phyloP scores from a whole-genome alignment of 805 yeast species.

The Lachancea sp. region DNA sequence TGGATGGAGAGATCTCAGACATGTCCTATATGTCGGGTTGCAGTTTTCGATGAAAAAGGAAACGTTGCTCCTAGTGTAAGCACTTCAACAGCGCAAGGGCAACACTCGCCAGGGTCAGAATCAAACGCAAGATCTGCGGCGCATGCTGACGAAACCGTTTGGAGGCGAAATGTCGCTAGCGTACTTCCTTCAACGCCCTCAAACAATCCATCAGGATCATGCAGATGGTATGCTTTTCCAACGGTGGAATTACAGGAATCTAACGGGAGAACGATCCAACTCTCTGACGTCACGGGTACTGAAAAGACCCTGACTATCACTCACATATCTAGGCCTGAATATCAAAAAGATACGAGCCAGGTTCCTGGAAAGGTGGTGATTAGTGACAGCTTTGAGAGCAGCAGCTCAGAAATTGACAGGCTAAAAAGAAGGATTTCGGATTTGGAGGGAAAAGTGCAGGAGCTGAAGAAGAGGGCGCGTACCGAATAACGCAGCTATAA shows the following conservation, averaged over 20 bases:
- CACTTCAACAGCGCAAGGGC: not conserved
- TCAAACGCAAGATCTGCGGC: not conserved
- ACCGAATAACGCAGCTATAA: constrained; percentile 3
- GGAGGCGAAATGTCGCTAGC: not conserved
- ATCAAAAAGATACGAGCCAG: not conserved
- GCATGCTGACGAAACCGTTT: not conserved
- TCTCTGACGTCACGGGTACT: not conserved
- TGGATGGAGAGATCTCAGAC: constrained; percentile 89
- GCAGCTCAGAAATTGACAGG: constrained; percentile 4
- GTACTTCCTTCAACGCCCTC: not conserved
- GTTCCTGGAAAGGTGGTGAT: not conserved
- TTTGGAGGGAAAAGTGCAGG: constrained; percentile 14
- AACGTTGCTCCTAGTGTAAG: constrained; percentile 12
- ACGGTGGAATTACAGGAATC: not conserved
- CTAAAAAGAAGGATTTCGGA: constrained; percentile 21
- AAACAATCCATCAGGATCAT: not conserved
- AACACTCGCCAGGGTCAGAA: not conserved
- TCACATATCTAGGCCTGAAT: not conserved
- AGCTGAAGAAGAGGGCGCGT: constrained; percentile 9
- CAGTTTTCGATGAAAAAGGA: constrained; percentile 44
- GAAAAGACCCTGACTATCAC: not conserved
- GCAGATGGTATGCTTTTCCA: constrained; percentile 18
- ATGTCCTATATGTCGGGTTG: constrained; percentile 88
- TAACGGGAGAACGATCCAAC: not conserved
- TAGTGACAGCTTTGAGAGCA: not conserved